Evolutionary conservation across 2,329 filamentous ascomycete species (phyloP), one percentile per base, ranked within the genome.

Genomic region (Cryphonectria nitschkei): DNA sequence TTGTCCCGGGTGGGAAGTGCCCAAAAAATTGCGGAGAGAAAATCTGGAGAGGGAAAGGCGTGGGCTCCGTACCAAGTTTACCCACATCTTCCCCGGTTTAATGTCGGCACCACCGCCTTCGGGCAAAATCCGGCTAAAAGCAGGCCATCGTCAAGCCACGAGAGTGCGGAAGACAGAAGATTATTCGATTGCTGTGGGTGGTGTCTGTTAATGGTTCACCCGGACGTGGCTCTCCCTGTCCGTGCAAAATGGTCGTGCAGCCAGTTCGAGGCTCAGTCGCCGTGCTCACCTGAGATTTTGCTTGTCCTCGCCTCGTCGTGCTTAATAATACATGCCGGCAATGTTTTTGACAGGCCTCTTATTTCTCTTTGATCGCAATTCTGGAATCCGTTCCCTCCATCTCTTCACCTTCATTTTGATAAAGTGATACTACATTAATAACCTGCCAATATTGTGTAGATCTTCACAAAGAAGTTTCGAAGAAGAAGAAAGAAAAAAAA

Each of bases 91-190:
- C 46, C 37, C 26, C 64, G 43, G 34, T 37, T 26, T 19, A 54
- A 54, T 26, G 13, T 58, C 64, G 64, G 46, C 46, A 39, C 3
- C 34, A 9, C 46, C 37, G 46, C 11, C 22, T 14, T 56, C 64
- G 64, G 64, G 32, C 29, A 54, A 66, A 41, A 22, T 56, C 64
- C 64, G 64, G 64, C 63, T 65, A 65, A 65, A 43, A 56, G 29
- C 64, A 58, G 26, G 26, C 54, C 58, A 61, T 22, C 34, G 34
- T 61, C 58, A 61, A 61, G 19, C 58, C 58, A 61, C 58, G 58
- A n/a, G 11, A 39, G 32, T 7, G 26, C 58, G 34, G 34, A 39
- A 61, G 58, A 37, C 58, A 61, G 32, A 61, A n/a, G 22, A n/a
- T 61, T 61, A 34, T 58, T 34, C 54, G 14, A 58, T 32, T 7